phyloP scores from a whole-genome alignment of 2,329 filamentous ascomycete genomes.

The Nemania bipapillata region DNA sequence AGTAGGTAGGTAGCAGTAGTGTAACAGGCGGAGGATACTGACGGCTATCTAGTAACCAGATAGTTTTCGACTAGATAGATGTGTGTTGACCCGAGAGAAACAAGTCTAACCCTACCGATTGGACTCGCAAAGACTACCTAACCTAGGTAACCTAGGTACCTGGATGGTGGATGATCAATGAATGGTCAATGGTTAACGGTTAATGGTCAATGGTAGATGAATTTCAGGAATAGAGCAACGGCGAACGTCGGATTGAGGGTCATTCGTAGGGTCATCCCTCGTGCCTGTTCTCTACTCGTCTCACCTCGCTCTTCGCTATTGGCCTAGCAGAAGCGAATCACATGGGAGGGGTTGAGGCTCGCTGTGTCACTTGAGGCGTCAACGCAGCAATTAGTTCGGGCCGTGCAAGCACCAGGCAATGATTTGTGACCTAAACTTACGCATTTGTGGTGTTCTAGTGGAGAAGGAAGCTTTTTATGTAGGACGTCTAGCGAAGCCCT shows the following conservation, averaged over 20 bases:
- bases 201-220: background rate
- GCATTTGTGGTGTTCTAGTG: constrained; percentile 26
- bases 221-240: constrained; percentile 10
- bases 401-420: constrained; percentile 16
- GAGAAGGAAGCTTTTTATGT: constrained; percentile 13
- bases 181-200: background rate
- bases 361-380: constrained; percentile 21
- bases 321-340: constrained; percentile 26
- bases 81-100: background rate
- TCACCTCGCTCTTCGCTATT: constrained; percentile 1
- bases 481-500: background rate
- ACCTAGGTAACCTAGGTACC: constrained; percentile 3
- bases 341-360: constrained; percentile 33
- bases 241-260: background rate
- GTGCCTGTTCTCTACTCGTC: background rate
- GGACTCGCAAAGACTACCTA: constrained; percentile 10
- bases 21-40: background rate
- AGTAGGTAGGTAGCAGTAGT: background rate
- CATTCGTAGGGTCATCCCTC: background rate
- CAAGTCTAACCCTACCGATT: constrained; percentile 1
- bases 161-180: background rate
- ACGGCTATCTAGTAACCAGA: background rate
- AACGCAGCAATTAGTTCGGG: constrained; percentile 15
- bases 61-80: background rate
- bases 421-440: constrained; percentile 22